Percentiles rank a stretch among this genome's conserved stretches.
phyloP scores from a whole-genome alignment of 2,329 filamentous ascomycete genomes.

The Epichloe gansuensis region DNA sequence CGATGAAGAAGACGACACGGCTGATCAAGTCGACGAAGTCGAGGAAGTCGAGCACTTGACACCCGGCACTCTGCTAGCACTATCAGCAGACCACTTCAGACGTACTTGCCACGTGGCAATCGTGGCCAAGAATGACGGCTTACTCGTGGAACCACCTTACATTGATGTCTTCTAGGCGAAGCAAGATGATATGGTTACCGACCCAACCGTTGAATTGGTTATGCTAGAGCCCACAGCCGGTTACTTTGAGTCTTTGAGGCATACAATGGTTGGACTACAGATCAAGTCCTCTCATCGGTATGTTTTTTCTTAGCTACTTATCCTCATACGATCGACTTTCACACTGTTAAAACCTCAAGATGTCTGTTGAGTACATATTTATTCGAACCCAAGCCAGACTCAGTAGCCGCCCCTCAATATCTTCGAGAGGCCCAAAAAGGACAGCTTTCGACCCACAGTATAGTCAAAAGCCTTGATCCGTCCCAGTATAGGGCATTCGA shows the following conservation, averaged over 20 bases:
- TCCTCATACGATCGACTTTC: background rate
- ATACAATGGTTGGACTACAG: slow-evolving; percentile 63
- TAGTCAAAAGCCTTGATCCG: slow-evolving; percentile 40
- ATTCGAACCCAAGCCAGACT: slow-evolving; percentile 28
- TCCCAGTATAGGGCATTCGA: slow-evolving; percentile 59
- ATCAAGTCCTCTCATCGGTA: slow-evolving; percentile 40
- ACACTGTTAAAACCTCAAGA: slow-evolving; percentile 12
- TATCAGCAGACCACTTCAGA: slow-evolving; percentile 49
- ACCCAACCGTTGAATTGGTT: slow-evolving; percentile 55
- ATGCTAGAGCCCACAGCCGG: slow-evolving; percentile 67
- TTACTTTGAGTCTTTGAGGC: slow-evolving; percentile 65
- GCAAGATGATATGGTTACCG: slow-evolving; percentile 46
- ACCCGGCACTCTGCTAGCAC: slow-evolving; percentile 38
- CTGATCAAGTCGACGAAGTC: slow-evolving; percentile 41
- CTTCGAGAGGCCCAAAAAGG: slow-evolving; percentile 9
- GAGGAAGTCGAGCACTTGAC: slow-evolving; percentile 36
- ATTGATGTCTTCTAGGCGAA: slow-evolving; percentile 64
- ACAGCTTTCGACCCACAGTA: background rate
- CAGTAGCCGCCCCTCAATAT: slow-evolving; percentile 16
- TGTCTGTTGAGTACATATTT: slow-evolving; percentile 53
- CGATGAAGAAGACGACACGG: background rate
- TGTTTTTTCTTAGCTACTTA: slow-evolving; percentile 16
- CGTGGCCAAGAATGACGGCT: slow-evolving; percentile 56
- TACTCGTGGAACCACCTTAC: slow-evolving; percentile 14
- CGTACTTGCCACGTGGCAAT: slow-evolving; percentile 55